A percentile compares a stretch with the other conserved stretches of the same genome.
Evolutionary conservation across 139 green algal species (phyloP).

Genomic region (Pedinophyceae sp.): DNA sequence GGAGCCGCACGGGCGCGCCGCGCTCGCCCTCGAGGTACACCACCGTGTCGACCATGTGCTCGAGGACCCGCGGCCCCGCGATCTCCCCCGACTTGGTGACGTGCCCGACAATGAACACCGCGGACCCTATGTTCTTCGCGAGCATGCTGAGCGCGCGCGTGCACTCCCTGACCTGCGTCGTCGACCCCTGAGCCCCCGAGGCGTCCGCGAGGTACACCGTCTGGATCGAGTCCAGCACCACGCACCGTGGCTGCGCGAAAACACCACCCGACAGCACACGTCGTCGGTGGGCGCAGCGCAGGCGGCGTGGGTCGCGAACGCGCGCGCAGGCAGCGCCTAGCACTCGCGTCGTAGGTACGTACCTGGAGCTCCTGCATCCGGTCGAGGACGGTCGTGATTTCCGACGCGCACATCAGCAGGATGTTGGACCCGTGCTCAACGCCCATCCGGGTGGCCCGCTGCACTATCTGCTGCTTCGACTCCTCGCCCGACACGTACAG

Average conservation of each 20-base stretch:
- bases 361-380: too few species aligned
- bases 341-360: too few species aligned
- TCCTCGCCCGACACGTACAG: constrained; percentile 1
- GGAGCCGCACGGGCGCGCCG: constrained; percentile 14
- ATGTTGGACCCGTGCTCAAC: constrained; percentile 1
- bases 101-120: constrained; percentile 50
- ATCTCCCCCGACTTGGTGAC: constrained; percentile 59
- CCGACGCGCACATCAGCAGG: neutral
- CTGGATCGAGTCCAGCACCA: constrained; percentile 90
- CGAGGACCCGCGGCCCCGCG: constrained; percentile 74
- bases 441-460: constrained; percentile 15
- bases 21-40: constrained; percentile 67
- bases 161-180: constrained; percentile 78
- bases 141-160: constrained; percentile 56
- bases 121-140: constrained; percentile 45
- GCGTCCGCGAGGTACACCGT: constrained; percentile 75
- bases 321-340: too few species aligned
- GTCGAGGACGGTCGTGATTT: neutral
- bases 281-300: too few species aligned
- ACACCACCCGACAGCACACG: too few species aligned
- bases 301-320: too few species aligned
- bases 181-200: constrained; percentile 37
- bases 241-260: constrained; percentile 26
- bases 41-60: constrained; percentile 91
- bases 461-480: constrained; percentile 11